Conservation (phyloP, 139 green algal species). For the Volvox reticuliferus region DNA sequence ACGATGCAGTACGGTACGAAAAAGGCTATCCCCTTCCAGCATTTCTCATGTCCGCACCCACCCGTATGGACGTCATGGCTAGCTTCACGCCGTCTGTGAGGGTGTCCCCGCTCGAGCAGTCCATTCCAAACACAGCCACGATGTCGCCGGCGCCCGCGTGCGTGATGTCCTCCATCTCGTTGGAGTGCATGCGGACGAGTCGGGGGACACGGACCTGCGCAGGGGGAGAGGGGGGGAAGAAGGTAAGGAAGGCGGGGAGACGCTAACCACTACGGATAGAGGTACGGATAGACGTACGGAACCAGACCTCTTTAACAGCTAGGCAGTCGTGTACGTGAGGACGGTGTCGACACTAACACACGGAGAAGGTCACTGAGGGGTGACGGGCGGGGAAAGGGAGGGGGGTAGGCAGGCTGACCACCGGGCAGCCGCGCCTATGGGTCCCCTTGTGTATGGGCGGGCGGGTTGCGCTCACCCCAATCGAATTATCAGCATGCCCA, state of each 20-base stretch:
- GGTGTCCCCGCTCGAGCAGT: conserved; percentile 97
- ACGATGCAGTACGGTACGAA: neutral
- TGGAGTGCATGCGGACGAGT: conserved; percentile 93
- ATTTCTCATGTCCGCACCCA: neutral
- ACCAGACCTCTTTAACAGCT: too few species aligned
- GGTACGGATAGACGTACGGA: neutral
- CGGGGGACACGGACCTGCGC: conserved; percentile 85
- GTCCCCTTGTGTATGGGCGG: too few species aligned
- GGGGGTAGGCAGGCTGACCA: too few species aligned
- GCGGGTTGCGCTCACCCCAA: too few species aligned
- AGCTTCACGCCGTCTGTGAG: conserved; percentile 80
- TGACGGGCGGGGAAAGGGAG: too few species aligned
- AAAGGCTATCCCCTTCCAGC: neutral
- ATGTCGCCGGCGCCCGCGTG: conserved; percentile 92
- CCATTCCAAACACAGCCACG: conserved; percentile 98
- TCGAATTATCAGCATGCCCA: too few species aligned
- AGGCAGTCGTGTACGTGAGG: too few species aligned
- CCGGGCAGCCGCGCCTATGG: too few species aligned
- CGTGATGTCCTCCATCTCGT: conserved; percentile 94
- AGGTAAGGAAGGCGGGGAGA: neutral
- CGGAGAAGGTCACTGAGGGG: too few species aligned
- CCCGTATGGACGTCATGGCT: conserved; percentile 94
- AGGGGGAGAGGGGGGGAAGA: neutral
- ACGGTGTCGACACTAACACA: too few species aligned
- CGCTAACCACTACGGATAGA: neutral